These are phyloP conservation scores for Aspergillus sp. DNA, from an alignment of 2,329 filamentous ascomycete genomes.

Conservation along the genomic window DNA sequence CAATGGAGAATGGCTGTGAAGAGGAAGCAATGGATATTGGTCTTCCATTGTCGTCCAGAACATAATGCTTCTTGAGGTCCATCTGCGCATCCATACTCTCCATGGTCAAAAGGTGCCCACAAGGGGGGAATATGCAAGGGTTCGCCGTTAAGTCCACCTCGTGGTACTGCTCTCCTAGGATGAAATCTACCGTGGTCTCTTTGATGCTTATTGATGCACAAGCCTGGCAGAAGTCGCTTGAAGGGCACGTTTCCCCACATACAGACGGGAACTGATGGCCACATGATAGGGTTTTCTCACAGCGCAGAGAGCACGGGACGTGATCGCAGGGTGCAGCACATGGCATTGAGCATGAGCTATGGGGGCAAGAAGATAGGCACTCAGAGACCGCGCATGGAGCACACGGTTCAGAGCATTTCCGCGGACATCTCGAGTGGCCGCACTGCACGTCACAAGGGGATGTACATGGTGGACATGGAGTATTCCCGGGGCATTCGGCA, in stretches of 20 bases:
- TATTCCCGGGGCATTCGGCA: conserved; percentile 55
- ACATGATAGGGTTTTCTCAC: conserved; percentile 58
- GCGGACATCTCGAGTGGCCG: conserved; percentile 60
- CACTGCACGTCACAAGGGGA: conserved; percentile 61
- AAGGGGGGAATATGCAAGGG: conserved; percentile 66
- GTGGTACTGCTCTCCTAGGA: conserved; percentile 58
- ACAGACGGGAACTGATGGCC: conserved; percentile 68
- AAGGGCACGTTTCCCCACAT: conserved; percentile 68
- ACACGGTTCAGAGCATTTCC: conserved; percentile 64
- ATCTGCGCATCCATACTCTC: conserved; percentile 66
- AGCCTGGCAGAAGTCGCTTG: conserved; percentile 57
- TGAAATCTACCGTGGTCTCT: conserved; percentile 59
- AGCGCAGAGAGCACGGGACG: conserved; percentile 67
- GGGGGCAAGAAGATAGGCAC: conserved; percentile 62
- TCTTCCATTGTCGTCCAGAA: conserved; percentile 28
- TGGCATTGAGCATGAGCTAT: conserved; percentile 57
- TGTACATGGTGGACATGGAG: conserved; percentile 34
- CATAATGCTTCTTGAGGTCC: conserved; percentile 50
- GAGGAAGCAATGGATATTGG: conserved; percentile 31
- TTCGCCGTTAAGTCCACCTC: conserved; percentile 63
- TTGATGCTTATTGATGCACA: conserved; percentile 55
- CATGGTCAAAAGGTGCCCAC: conserved; percentile 66
- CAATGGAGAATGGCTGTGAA: conserved; percentile 55
- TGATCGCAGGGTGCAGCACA: conserved; percentile 71
- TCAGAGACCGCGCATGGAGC: conserved; percentile 60